Evolutionary conservation across 371 early-diverging fungal species (phyloP).

Genomic region (Lichtheimia hyalospora): DNA sequence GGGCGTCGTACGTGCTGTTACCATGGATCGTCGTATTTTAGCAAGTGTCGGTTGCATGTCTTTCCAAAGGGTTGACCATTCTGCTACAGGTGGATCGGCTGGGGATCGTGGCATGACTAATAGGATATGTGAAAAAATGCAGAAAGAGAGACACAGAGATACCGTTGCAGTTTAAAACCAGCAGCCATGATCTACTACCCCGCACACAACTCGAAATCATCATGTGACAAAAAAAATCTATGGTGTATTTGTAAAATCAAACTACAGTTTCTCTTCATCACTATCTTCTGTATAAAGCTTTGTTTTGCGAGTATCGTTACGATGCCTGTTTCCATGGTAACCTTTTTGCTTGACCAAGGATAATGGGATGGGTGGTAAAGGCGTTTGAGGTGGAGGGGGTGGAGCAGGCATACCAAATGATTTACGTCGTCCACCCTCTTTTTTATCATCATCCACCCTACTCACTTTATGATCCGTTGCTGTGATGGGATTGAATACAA

Average conservation of each 20-base stretch:
- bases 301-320: constrained; percentile 12
- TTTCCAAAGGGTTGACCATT: constrained; percentile 60
- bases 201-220: no score
- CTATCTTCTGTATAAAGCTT: constrained; percentile 24
- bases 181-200: not conserved
- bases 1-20: constrained; percentile 54
- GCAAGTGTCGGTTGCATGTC: constrained; percentile 53
- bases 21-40: constrained; percentile 55
- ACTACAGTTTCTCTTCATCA: constrained; percentile 24
- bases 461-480: not conserved
- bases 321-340: not conserved
- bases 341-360: not conserved
- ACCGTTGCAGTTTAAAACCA: not conserved
- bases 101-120: constrained; percentile 29
- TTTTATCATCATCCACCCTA: no score
- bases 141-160: not conserved
- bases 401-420: constrained; percentile 6
- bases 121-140: not conserved
- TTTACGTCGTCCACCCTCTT: no score
- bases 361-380: not conserved
- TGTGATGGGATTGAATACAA: not conserved
- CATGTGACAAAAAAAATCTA: not conserved
- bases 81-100: constrained; percentile 36
- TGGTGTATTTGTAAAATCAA: constrained; percentile 3
- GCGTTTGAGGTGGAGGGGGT: constrained; percentile 10